phyloP scores from a whole-genome alignment of 495 filamentous ascomycete genomes.

The Lichenothelia convexa region DNA sequence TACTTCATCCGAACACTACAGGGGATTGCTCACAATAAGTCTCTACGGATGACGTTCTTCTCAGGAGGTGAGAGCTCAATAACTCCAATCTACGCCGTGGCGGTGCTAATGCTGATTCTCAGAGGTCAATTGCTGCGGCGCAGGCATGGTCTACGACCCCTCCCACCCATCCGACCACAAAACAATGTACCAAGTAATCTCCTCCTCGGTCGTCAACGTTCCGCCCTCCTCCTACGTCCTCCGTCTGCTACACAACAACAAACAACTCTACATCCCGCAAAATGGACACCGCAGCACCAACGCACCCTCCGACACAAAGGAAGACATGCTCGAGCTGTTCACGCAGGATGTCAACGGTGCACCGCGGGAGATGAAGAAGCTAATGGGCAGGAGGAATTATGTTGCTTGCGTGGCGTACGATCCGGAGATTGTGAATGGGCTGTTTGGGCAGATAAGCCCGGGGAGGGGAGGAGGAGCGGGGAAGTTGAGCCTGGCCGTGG shows the following conservation, averaged over 20 bases:
- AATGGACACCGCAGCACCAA: conserved; percentile 64
- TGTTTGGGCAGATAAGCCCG: conserved; percentile 24
- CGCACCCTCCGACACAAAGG: conserved; percentile 67
- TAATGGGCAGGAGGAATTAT: conserved; percentile 89
- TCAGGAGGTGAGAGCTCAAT: conserved; percentile 42
- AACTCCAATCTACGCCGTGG: neutral
- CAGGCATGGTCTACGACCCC: conserved; percentile 89
- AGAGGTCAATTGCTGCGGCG: conserved; percentile 81
- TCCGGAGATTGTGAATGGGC: conserved; percentile 50
- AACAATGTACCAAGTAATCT: conserved; percentile 97
- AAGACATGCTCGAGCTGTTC: conserved; percentile 99
- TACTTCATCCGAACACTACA: conserved; percentile 93
- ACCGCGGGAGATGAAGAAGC: conserved; percentile 60
- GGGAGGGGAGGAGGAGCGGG: conserved; percentile 29
- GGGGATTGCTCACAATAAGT: conserved; percentile 82
- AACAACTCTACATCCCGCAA: conserved; percentile 69
- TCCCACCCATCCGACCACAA: conserved; percentile 82
- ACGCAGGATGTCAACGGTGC: conserved; percentile 69
- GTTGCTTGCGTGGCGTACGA: conserved; percentile 89
- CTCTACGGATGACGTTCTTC: conserved; percentile 87
- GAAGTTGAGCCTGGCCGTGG: conserved; percentile 77
- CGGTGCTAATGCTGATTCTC: neutral
- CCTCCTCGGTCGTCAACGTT: conserved; percentile 75
- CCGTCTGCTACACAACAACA: conserved; percentile 82
- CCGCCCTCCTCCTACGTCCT: conserved; percentile 70